Base-by-base conservation (phyloP, 2,329 filamentous ascomycete genomes). In the Penicillium sp. region DNA sequence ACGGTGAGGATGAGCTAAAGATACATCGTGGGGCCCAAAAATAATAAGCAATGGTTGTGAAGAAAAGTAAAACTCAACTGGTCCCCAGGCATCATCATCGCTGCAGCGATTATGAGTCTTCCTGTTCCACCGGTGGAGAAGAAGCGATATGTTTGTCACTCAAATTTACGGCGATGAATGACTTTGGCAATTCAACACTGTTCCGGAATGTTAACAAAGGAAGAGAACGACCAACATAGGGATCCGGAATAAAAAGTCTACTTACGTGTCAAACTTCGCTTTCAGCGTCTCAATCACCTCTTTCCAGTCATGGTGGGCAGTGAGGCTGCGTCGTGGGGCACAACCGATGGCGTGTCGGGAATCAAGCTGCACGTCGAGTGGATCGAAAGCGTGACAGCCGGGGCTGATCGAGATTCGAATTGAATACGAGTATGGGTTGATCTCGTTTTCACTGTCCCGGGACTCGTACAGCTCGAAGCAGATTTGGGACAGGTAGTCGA, bases 381-480 rank as follows among this genome's bases (percentile, higher is more conserved):
- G 95, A 77, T 98, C 95, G 76, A 94, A 96, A 13, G 96, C 93
- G 78, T 99, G 95, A 73, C 94, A 98, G 12, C 95, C 95, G 1
- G 96, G 95, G 68, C 91, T 95, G 73, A 99, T 93, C 30, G 92
- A 95, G 75, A 99, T 97, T 62, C 94, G 90, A 75, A 99, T 99
- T 73, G 90, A 95, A 79, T 99, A 99, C 73, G 90, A 95, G 79
- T 99, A 99, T 58, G 93, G 91, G 79, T 94, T 97, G 2, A 88
- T 89, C 56, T 90, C 89, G 38, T 88, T 87, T 63, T 89, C 87
- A 57, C 87, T 88, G 67, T 93, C 94, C 77, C 95, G 92, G 17
- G 92, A 94, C 77, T 99, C 95, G 79, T 99, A 99, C 30, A 99
- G 84, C 81, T 99, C 95, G 70, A 99, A 99, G 77, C 92, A 96